Evolutionary conservation across 176 grass and related monocot species (phyloP), one percentile per base, ranked within the genome.

Genomic region (Zizania latifolia): DNA sequence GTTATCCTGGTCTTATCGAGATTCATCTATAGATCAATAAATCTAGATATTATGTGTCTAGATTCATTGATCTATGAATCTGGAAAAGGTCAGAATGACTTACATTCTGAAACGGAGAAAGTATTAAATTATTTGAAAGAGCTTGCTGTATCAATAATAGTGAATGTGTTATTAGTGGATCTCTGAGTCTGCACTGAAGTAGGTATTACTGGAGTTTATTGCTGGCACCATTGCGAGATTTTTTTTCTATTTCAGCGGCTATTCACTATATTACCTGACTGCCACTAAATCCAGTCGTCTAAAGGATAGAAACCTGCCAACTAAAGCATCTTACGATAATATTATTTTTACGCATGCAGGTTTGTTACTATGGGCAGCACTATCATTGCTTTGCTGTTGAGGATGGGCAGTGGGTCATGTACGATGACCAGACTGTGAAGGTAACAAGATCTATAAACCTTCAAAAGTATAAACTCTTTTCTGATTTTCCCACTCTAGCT

Each of bases 371-470:
- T 17, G 96, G 96, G 68, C 96, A 99, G 74, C 96, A 95, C 78
- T 99, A 99, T 75, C 92, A 99, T 82, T 99, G 92, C 55, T 94
- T 99, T 92, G 96, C 96, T 75, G 92, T 86, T 40, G 87, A 99
- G 82, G 82, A 90, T 84, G 92, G 85, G 41, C 75, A 74, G 26
- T 99, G 96, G 96, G 89, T 94, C 55, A 99, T 99, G 95, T 99
- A 92, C 79, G 95, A 99, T 84, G 95, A 99, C 76, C 95, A 99
- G 77, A 99, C 82, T 72, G 95, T 99, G 44, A 99, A 99, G 95
- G 95, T 99, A 82, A 81, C 35, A 30, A 27, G 32, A 58, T 78
- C n/a, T 64, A 65, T 55, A 53, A 63, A 33, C 33, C 2, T 73
- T 62, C 19, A 72, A 60, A 43, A 63, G 10, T 11, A 10, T 23